Evolutionary conservation across 768 basidiomycete genomes (phyloP), one percentile per base, ranked within the genome.

Genomic region (Pleurotus salmoneostramineus): DNA sequence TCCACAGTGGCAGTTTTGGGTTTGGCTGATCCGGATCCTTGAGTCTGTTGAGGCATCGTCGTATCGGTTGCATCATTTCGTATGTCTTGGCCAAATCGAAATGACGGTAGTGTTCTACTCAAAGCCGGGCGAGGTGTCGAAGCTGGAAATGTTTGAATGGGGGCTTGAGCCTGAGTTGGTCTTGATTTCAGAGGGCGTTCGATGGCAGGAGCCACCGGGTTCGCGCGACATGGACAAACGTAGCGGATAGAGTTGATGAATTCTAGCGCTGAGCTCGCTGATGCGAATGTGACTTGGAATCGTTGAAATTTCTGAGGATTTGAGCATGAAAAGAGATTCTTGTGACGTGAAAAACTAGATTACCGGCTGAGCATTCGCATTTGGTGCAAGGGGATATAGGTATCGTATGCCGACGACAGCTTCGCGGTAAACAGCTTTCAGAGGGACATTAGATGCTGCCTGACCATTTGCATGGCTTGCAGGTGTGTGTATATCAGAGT

Each of bases 351-450:
- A 31, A n/a, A 46, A 15, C 17, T 15, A 35, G 33, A n/a, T 42
- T 56, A 56, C 56, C 1, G 56, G 46, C 17, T 46, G 56, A 8
- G 32, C n/a, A 36, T 55, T 27, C 10, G 15, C 3, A 45, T 31
- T 48, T 5, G 56, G n/a, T 6, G 40, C 74, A 33, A 73, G 74
- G 31, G 80, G 79, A 60, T 87, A 76, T 35, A 90, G 71, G 64
- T 92, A 93, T 21, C 90, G 84, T 46, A 93, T 80, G 10, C 91
- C 91, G 31, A 91, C 87, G 0, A 86, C 75, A 3, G 80, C 75
- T 56, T 88, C 89, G 21, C 87, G 84, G 66, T 89, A 89, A 7
- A 92, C 88, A 6, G 88, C 90, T 68, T 91, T 91, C 44, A 93
- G 71, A n/a, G 91, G 89, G 33, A 87, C 75, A 21, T 81, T 80